phyloP scores from a whole-genome alignment of 2,329 filamentous ascomycete genomes.

The Colletotrichum tropicale region DNA sequence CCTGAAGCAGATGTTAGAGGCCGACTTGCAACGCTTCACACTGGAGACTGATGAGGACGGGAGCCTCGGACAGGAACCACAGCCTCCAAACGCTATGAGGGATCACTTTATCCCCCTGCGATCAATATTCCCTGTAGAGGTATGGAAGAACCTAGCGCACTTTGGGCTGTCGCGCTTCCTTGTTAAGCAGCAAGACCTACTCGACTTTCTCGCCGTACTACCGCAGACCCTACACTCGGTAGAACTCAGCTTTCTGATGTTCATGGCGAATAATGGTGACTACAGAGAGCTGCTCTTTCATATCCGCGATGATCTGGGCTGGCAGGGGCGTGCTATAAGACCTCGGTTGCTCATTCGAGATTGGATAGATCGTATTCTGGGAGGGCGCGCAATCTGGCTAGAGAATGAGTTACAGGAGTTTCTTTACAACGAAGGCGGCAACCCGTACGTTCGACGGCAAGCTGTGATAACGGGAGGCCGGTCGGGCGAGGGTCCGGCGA shows the following conservation, averaged over 20 bases:
- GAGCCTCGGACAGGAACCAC: background rate
- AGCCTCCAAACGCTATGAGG: background rate
- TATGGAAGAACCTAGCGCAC: conserved; percentile 31
- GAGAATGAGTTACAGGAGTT: conserved; percentile 22
- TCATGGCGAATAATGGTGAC: conserved; percentile 15
- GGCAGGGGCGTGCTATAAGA: conserved; percentile 14
- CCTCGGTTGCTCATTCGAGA: background rate
- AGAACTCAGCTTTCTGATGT: conserved; percentile 35
- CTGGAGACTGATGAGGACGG: conserved; percentile 21
- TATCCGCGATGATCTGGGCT: conserved; percentile 24
- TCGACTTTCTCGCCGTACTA: conserved; percentile 31
- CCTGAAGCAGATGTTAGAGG: conserved; percentile 22
- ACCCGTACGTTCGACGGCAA: conserved; percentile 17
- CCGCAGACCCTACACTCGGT: conserved; percentile 31
- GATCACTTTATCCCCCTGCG: conserved; percentile 24
- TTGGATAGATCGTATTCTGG: background rate
- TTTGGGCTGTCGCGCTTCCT: conserved; percentile 33
- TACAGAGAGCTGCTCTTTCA: conserved; percentile 22
- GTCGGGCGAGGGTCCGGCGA: background rate
- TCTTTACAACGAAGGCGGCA: conserved; percentile 26
- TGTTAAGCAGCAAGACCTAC: conserved; percentile 27
- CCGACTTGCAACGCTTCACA: conserved; percentile 25
- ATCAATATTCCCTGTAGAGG: conserved; percentile 32
- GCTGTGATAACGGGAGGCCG: background rate
- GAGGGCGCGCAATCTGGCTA: background rate